Evolutionary conservation across 805 yeast genomes (phyloP), one percentile per base, ranked within the genome.

Genomic region (Metschnikowia koreensis): DNA sequence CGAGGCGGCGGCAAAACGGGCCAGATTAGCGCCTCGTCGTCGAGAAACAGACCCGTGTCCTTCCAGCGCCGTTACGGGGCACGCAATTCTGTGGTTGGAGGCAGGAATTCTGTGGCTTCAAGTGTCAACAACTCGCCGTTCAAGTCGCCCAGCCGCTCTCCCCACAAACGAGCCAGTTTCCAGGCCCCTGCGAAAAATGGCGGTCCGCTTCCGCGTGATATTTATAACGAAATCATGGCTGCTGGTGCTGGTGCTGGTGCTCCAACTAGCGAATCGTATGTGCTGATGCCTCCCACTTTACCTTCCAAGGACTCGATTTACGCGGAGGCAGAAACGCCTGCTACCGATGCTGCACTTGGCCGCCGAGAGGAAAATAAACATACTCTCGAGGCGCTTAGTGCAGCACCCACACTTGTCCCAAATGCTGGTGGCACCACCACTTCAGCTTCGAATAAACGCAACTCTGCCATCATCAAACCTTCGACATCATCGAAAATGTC

Each of bases 151-250:
- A 48, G 53, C 15, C 54, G 54, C 33, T 62, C 67, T 15, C 68
- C 71, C 5, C 54, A 60, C 27, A 62, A 65, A 27, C 57, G 58
- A 38, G 28, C 48, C 45, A 37, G 45, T 50, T 29, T 46, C 45
- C 53, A 50, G 55, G 50, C 51, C 22, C 22, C 22, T 4, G 2
- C 22, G 22, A 22, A 22, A 22, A 22, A 22, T 40, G 31, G 69
- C 67, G 49, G 71, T 67, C 34, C 59, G 9, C 66, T 73, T 38
- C 79, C 79, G 12, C 64, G 77, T 55, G 74, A 74, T 51, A 68
- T 75, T 44, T 75, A 75, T 56, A 68, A 75, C 53, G 79, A 75
- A 52, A 74, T 74, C 51, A 69, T 74, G 40, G 59, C 64, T 6
- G 58, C 22, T 22, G 22, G 22, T 22, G 22, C 22, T 22, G 22